These are phyloP conservation scores for Phascolomyces articulosus DNA, from an alignment of 371 early-diverging fungal genomes.

Conservation along the genomic window DNA sequence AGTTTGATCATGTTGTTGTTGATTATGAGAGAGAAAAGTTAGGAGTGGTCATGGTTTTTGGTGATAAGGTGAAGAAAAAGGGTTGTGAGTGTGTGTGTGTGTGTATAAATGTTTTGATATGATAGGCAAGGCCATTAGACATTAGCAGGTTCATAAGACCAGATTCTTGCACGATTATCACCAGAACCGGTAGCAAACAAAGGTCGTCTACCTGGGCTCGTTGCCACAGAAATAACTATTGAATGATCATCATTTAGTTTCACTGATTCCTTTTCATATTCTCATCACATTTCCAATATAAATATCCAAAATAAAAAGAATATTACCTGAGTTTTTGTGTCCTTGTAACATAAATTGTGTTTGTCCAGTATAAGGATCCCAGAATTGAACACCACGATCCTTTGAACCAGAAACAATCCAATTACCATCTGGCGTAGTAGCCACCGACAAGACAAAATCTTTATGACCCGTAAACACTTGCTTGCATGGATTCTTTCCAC, in stretches of 20 bases:
- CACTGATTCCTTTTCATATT: no score
- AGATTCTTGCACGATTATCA: constrained; percentile 91
- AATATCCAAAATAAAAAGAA: no score
- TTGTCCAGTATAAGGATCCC: constrained; percentile 83
- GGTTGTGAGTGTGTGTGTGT: no score
- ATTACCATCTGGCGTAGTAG: constrained; percentile 86
- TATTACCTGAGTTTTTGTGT: constrained; percentile 91
- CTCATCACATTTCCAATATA: no score
- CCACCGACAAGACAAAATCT: constrained; percentile 97
- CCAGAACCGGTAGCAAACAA: constrained; percentile 97
- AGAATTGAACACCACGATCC: constrained; percentile 93
- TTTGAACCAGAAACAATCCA: constrained; percentile 96
- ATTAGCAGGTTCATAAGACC: constrained; percentile 73
- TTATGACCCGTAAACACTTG: constrained; percentile 68
- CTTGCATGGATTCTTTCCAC: constrained; percentile 47
- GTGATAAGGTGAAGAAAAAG: no score
- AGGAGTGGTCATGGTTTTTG: no score
- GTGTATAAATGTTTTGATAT: no score
- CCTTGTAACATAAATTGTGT: constrained; percentile 94
- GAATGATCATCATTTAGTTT: no score
- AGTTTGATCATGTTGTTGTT: no score
- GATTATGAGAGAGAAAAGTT: no score
- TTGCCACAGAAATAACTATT: constrained; percentile 92
- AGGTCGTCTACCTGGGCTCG: constrained; percentile 78
- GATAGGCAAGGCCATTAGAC: no score